These are phyloP conservation scores for Cercospora sojina DNA, from an alignment of 2,329 filamentous ascomycete species.

Conservation along the genomic window DNA sequence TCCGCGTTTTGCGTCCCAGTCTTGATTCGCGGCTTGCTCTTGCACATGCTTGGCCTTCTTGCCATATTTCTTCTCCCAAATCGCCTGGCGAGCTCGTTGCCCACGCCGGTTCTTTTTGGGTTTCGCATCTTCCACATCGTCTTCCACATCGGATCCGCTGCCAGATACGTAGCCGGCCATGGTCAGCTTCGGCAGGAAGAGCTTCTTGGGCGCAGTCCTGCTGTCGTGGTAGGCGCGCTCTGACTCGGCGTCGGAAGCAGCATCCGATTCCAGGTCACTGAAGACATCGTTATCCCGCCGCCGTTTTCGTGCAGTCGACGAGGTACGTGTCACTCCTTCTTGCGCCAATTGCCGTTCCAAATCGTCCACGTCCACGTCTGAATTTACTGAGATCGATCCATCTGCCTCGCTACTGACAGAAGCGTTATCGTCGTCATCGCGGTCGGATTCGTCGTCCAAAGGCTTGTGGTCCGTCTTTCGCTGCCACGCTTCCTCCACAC, in stretches of 20 bases:
- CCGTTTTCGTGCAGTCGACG: not conserved
- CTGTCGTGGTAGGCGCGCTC: conserved; percentile 26
- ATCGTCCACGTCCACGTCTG: conserved; percentile 28
- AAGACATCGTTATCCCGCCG: conserved; percentile 20
- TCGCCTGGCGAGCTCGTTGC: conserved; percentile 73
- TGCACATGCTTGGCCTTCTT: conserved; percentile 66
- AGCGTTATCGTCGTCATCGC: conserved; percentile 28
- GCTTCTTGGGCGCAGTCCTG: conserved; percentile 45
- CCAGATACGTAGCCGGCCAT: conserved; percentile 76
- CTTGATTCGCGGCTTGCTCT: conserved; percentile 49
- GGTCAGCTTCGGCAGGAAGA: conserved; percentile 73
- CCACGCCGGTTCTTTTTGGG: conserved; percentile 72
- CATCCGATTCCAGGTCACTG: conserved; percentile 28
- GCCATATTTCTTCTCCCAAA: conserved; percentile 80
- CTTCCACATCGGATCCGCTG: conserved; percentile 69
- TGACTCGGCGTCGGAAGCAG: conserved; percentile 28
- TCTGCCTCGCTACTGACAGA: conserved; percentile 38
- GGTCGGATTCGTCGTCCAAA: conserved; percentile 16
- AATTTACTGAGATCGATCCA: conserved; percentile 9
- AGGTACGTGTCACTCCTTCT: conserved; percentile 26
- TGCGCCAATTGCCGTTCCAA: conserved; percentile 30
- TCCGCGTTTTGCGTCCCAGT: conserved; percentile 60
- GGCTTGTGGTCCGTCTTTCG: conserved; percentile 12
- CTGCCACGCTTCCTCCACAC: conserved; percentile 27
- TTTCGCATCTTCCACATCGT: conserved; percentile 50